Base-by-base conservation (phyloP, 306 rosid genomes). In the Ziziphus jujuba region DNA sequence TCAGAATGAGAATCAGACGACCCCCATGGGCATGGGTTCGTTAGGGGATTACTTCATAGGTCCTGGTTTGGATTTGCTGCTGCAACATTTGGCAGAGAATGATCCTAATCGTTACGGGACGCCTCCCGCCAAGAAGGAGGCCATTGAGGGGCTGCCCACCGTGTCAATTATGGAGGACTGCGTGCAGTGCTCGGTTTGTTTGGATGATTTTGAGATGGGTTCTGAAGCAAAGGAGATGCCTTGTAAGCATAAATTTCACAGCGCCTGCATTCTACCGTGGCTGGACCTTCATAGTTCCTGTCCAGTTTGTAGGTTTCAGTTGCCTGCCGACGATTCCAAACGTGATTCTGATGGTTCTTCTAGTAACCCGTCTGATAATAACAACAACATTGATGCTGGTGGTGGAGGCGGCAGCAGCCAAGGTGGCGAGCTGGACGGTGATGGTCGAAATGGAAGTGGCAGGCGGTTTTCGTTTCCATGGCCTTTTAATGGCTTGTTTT, bases 251-350 rank as follows among this genome's bases (percentile, higher is more conserved):
- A 90, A 75, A 61, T 87, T 87, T 75, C 95, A 90, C 64, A 65
- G 61, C 19, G 85, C 62, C 16, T 90, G 97, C 66, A 87, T 90
- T 64, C 73, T 90, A 22, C 95, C 95, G 16, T 90, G 96, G 96
- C 77, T 90, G 63, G 95, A 87, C 67, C 91, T 87, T 73, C 96
- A 87, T 75, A 87, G 91, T 78, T 89, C 92, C 28, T 89, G 96
- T 70, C 95, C 96, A 11, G 91, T 87, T 58, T 90, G 96, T 77
- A 77, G 92, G 85, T 83, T 67, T 77, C 91, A 84, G 64, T 65
- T 90, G 80, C 88, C 85, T 36, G 56, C 70, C 5, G 83, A 78
- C 66, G 97, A 85, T 71, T 64, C 84, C 67, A 90, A 90, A 74
- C 80, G 43, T 5, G 84, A 84, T 45, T 23, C 79, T 3, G 82